Conservation (phyloP, 139 green algal genomes). For the Gonium pectorale region DNA sequence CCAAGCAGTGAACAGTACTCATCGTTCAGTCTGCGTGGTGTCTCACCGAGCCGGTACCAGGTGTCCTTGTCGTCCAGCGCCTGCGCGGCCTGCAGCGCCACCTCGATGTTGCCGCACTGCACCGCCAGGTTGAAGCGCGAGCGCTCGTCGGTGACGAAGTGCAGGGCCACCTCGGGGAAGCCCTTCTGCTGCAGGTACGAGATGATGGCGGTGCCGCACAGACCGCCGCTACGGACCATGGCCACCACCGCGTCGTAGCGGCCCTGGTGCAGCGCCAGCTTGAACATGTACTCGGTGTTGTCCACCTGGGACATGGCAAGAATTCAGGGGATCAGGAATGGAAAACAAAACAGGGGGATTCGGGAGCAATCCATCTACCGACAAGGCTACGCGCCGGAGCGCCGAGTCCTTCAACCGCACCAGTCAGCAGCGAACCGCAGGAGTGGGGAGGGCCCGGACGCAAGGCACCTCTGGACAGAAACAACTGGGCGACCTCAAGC, state of each 20-base stretch:
- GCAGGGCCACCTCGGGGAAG: constrained; percentile 97
- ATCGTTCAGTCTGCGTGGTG: neutral
- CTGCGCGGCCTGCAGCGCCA: constrained; percentile 93
- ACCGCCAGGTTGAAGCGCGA: constrained; percentile 95
- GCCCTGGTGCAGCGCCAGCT: constrained; percentile 94
- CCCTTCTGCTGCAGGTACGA: constrained; percentile 98
- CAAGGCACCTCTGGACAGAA: too few species aligned
- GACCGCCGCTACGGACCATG: constrained; percentile 90
- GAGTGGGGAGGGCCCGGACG: too few species aligned
- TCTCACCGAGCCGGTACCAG: constrained; percentile 90
- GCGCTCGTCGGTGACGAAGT: constrained; percentile 94
- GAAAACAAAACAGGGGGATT: too few species aligned
- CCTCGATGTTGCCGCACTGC: constrained; percentile 95
- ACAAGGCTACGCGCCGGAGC: too few species aligned
- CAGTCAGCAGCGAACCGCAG: too few species aligned
- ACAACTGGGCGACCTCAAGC: too few species aligned
- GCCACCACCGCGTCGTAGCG: constrained; percentile 95
- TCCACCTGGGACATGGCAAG: too few species aligned
- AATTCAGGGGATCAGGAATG: too few species aligned
- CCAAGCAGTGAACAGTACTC: too few species aligned
- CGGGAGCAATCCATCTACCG: too few species aligned
- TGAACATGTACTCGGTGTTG: constrained; percentile 98
- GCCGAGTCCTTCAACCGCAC: too few species aligned
- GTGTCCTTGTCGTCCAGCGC: constrained; percentile 97
- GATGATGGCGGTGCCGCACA: constrained; percentile 98